Percentiles rank a stretch among this genome's conserved stretches.
phyloP scores from a whole-genome alignment of 495 filamentous ascomycete species.

The Usnea hakonensis region DNA sequence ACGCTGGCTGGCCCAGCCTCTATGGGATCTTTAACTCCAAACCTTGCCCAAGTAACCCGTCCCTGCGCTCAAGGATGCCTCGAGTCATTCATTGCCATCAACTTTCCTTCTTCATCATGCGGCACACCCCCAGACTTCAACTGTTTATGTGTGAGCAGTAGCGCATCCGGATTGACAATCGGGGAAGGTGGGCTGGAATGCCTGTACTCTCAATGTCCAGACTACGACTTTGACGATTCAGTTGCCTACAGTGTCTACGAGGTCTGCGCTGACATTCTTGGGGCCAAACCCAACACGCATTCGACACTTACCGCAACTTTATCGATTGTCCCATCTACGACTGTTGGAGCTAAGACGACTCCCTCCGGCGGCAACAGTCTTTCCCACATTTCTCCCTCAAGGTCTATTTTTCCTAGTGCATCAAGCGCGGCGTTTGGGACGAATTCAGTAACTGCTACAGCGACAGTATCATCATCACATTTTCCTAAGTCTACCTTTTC shows the following conservation, averaged over 20 bases:
- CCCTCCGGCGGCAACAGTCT: background rate
- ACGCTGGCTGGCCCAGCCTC: slow-evolving; percentile 20
- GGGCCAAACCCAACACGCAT: slow-evolving; percentile 21
- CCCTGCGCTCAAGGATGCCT: slow-evolving; percentile 57
- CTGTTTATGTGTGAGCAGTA: slow-evolving; percentile 56
- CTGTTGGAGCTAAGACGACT: background rate
- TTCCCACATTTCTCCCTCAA: background rate
- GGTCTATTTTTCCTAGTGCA: slow-evolving; percentile 8
- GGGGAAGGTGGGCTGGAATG: slow-evolving; percentile 63
- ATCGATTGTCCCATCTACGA: background rate
- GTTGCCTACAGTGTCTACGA: slow-evolving; percentile 13
- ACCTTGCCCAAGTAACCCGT: slow-evolving; percentile 43
- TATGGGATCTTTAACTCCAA: slow-evolving; percentile 21
- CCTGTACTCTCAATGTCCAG: slow-evolving; percentile 40
- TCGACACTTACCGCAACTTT: slow-evolving; percentile 19
- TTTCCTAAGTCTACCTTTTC: background rate
- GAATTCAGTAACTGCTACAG: slow-evolving; percentile 2
- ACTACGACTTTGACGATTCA: slow-evolving; percentile 9
- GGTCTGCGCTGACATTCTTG: slow-evolving; percentile 12
- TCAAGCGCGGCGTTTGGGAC: slow-evolving; percentile 10
- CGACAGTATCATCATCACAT: background rate
- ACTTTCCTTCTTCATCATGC: slow-evolving; percentile 47
- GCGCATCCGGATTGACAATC: slow-evolving; percentile 56
- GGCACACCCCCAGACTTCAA: slow-evolving; percentile 42
- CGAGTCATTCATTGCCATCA: slow-evolving; percentile 49